Evolutionary conservation across 1,284 basidiomycete species (phyloP), one percentile per base, ranked within the genome.

Genomic region (Rhodotorula mucilaginosa): DNA sequence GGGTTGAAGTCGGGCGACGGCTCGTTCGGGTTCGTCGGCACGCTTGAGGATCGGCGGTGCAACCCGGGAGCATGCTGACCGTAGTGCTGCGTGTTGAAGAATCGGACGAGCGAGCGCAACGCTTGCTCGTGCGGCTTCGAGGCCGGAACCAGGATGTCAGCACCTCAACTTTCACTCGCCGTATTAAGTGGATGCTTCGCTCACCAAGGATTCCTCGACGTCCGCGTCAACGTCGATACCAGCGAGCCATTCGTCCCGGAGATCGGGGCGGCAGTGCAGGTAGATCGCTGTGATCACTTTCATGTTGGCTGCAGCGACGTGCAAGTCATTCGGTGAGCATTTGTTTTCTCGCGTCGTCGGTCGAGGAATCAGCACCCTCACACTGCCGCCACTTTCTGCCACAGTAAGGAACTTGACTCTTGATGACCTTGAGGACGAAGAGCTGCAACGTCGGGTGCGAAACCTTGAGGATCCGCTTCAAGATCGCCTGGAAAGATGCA

Each of bases 211-310:
- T 66, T 85, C 85, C 61, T 86, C 96, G 46, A 90, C 85, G 67
- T 92, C 91, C 74, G 92, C 91, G 78, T 99, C 96, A 10, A 93
- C 88, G 80, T 99, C 97, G 26, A 89, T 89, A 2, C 93, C 93
- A 19, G 93, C 91, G 52, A 99, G 85, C 97, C 97, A 99, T 80
- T 99, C 97, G 81, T 99, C 97, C 52, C 96, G 87, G 64, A 99
- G 85, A 79, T 97, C 94, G 16, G 97, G 96, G 65, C 96, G 86
- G 80, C 95, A 98, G 79, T 97, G 97, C 71, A 99, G 85, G 81
- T 99, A 99, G 76, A 99, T 98, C 46, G 93, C 90, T 6, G 97
- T 99, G 79, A 99, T 99, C 72, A 98, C 92, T 82, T 98, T 97
- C 97, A 99, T 99, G 81, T 99, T 99, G 34, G 91, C 93, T 96